Evolutionary conservation across 2,329 filamentous ascomycete genomes (phyloP), one percentile per base, ranked within the genome.

Genomic region (Venturia nashicola): DNA sequence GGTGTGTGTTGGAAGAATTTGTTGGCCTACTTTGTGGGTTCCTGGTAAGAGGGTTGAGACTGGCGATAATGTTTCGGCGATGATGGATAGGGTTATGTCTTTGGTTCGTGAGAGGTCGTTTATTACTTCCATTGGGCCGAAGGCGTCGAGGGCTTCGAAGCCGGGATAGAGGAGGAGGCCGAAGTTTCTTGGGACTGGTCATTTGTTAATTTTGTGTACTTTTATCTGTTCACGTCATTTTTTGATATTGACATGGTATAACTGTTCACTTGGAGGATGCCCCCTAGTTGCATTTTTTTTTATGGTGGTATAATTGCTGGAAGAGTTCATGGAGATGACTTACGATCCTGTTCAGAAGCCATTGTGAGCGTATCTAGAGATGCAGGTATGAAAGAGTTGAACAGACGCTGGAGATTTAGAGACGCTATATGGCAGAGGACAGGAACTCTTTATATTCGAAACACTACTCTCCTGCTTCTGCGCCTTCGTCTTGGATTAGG

Each of bases 111-210:
- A 63, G 44, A 63, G 61, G 34, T 39, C 42, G 27, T 55, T 55
- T 39, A 63, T 6, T 6, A 43, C 48, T 34, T 63, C 61, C 46
- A 63, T 20, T 12, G 61, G 61, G 11, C 61, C 61, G 39, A 63
- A 63, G 44, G 48, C 61, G 23, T 63, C 61, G n/a, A 63, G 61
- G 5, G 48, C 34, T 40, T 63, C 46, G 18, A 63, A 63, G 16
- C 61, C 61, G 32, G 46, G 61, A 20, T 59, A 63, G 42, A 63
- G 1, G 11, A 63, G 32, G 42, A 62, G n/a, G 23, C 61, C 61
- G 16, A 43, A 48, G 18, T 8, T n/a, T 16, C 23, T 39, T n/a
- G 61, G 61, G 32, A 40, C 34, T 62, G 43, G 27, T 27, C 2
- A 27, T n/a, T n/a, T 42, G 59, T 42, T 27, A 27, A 23, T 18